These are phyloP conservation scores for Wallacemonas sp. DNA, from an alignment of 208 protist species.

Conservation along the genomic window DNA sequence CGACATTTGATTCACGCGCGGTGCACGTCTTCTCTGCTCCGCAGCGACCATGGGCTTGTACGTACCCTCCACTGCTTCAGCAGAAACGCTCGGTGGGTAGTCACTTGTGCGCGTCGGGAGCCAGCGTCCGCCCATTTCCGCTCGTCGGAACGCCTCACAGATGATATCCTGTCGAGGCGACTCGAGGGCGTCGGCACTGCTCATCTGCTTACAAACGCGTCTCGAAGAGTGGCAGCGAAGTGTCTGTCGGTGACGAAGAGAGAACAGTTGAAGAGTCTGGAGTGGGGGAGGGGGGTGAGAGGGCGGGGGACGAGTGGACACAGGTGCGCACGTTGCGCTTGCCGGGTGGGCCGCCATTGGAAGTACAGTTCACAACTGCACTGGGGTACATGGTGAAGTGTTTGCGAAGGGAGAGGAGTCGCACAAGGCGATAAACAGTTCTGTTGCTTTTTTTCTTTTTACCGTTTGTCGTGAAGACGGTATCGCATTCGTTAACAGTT, in stretches of 20 bases:
- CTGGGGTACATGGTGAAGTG: no score
- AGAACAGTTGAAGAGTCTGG: background rate
- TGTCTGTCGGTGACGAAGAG: background rate
- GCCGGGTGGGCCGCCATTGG: no score
- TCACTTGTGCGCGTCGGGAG: slow-evolving; percentile 38
- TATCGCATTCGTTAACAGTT: no score
- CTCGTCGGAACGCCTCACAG: slow-evolving; percentile 62
- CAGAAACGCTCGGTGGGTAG: slow-evolving; percentile 47
- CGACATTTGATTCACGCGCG: background rate
- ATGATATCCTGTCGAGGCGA: background rate
- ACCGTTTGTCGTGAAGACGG: no score
- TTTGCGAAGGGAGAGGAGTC: no score
- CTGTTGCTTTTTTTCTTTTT: no score
- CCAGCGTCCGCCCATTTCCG: slow-evolving; percentile 57
- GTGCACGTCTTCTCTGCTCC: background rate
- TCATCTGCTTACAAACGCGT: background rate
- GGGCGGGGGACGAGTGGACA: background rate
- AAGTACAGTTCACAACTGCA: no score
- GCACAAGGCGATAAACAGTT: no score
- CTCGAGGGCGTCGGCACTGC: no score
- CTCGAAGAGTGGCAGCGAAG: background rate
- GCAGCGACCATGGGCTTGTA: slow-evolving; percentile 28
- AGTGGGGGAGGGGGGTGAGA: background rate
- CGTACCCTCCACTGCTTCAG: slow-evolving; percentile 25
- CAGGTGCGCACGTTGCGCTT: background rate